A percentile compares a stretch with the other conserved stretches of the same genome.
These are phyloP conservation scores for Solanum megistacrolobum DNA, from an alignment of 257 asterid genomes.

Conservation along the genomic window DNA sequence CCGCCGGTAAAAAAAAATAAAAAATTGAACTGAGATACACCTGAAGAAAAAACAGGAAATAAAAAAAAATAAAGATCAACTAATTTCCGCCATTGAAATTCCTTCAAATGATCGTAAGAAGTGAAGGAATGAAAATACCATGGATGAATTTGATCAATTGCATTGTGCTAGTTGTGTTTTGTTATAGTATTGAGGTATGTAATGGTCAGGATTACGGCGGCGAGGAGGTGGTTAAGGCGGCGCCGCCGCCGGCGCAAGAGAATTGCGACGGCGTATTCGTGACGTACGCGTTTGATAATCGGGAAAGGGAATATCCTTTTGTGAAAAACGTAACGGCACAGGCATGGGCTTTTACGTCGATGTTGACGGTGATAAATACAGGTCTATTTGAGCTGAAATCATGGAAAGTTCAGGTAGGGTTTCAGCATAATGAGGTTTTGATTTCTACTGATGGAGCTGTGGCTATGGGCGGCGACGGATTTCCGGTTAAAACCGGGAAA, in stretches of 20 bases:
- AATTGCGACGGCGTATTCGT: slow-evolving; percentile 60
- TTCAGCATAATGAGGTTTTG: slow-evolving; percentile 63
- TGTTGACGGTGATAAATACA: slow-evolving; percentile 37
- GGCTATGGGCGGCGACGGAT: slow-evolving; percentile 44
- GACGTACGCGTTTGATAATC: slow-evolving; percentile 47
- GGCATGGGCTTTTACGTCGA: slow-evolving; percentile 68
- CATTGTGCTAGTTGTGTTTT: slow-evolving; percentile 16
- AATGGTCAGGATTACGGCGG: slow-evolving; percentile 37
- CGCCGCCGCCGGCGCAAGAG: slow-evolving; percentile 35
- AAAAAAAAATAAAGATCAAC: neutral
- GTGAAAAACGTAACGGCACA: slow-evolving; percentile 77
- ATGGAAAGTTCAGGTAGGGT: slow-evolving; percentile 59
- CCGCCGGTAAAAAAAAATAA: neutral
- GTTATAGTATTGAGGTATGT: neutral
- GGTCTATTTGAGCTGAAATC: slow-evolving; percentile 55
- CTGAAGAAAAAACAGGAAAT: neutral
- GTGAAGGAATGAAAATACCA: slow-evolving; percentile 26
- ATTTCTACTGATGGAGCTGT: slow-evolving; percentile 74
- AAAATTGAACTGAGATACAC: neutral
- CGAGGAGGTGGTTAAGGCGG: slow-evolving; percentile 10
- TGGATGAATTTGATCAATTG: slow-evolving; percentile 16
- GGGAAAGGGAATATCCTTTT: slow-evolving; percentile 58
- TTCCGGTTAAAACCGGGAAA: slow-evolving; percentile 47
- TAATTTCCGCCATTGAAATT: neutral
- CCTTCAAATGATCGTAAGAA: neutral